phyloP scores from a whole-genome alignment of 306 rosid genomes.

The Quillaja saponaria region DNA sequence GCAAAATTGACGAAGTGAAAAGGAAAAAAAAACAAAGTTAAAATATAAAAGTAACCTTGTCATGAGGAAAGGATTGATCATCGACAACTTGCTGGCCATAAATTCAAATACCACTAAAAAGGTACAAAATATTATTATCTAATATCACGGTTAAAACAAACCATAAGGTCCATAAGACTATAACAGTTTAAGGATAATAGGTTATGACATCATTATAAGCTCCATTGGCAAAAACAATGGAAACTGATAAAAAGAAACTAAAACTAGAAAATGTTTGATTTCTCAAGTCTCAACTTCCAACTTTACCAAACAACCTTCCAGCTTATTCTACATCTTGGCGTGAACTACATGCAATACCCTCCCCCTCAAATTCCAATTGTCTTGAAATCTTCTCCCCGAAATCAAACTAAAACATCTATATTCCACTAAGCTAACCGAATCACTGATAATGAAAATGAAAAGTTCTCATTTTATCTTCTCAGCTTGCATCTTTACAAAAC shows the following conservation, averaged over 20 bases:
- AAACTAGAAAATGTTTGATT: slow-evolving; percentile 3
- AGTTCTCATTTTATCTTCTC: no score
- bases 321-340: no score
- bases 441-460: no score
- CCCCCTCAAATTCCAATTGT: not conserved
- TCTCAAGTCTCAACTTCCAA: not conserved
- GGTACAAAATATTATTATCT: not conserved
- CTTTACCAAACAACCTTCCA: not conserved
- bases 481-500: no score
- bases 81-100: no score
- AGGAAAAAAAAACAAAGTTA: not conserved
- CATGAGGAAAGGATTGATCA: no score
- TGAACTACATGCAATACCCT: no score
- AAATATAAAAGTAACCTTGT: no score
- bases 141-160: not conserved
- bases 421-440: no score
- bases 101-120: not conserved
- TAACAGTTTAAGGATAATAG: not conserved
- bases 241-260: not conserved
- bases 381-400: not conserved
- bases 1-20: not conserved
- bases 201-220: no score
- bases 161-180: not conserved
- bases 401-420: no score
- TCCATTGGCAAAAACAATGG: not conserved